Evolutionary conservation across 805 yeast genomes (phyloP).

Genomic region (Saccharomyces jurei): DNA sequence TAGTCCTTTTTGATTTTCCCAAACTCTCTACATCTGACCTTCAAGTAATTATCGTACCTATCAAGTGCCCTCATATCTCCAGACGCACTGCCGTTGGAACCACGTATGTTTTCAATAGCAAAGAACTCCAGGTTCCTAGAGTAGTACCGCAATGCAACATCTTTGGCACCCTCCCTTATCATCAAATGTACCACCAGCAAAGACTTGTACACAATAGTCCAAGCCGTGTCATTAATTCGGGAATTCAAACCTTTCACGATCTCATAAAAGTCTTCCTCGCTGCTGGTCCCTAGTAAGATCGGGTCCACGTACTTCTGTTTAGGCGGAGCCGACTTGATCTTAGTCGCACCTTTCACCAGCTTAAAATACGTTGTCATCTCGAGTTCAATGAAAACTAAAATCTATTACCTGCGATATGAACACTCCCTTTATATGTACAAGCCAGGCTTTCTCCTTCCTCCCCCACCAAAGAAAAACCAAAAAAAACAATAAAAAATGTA

Average conservation of each 20-base stretch:
- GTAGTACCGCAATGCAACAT: conserved; percentile 59
- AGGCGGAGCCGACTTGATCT: conserved; percentile 89
- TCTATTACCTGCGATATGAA: not conserved
- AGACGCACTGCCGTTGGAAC: conserved; percentile 26
- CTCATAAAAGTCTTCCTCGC: conserved; percentile 44
- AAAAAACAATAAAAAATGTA: not conserved
- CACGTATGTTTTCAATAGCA: conserved; percentile 23
- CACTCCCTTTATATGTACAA: not conserved
- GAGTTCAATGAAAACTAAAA: not conserved
- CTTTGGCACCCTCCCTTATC: conserved; percentile 84
- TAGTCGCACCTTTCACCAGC: conserved; percentile 71
- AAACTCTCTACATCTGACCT: conserved; percentile 60
- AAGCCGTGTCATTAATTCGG: conserved; percentile 70
- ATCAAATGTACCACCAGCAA: conserved; percentile 79
- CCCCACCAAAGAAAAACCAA: not conserved
- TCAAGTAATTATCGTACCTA: conserved; percentile 66
- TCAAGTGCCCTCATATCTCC: conserved; percentile 49
- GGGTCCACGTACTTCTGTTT: conserved; percentile 95
- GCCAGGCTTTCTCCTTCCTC: not conserved
- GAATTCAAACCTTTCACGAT: conserved; percentile 57
- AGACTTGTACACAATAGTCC: conserved; percentile 87
- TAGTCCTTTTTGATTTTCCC: conserved; percentile 61
- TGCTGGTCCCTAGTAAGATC: conserved; percentile 46
- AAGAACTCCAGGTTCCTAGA: conserved; percentile 44
- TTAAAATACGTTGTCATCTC: conserved; percentile 46